These are phyloP conservation scores for Flaveria trinervia DNA, from an alignment of 129 eudicot genomes.

Conservation along the genomic window DNA sequence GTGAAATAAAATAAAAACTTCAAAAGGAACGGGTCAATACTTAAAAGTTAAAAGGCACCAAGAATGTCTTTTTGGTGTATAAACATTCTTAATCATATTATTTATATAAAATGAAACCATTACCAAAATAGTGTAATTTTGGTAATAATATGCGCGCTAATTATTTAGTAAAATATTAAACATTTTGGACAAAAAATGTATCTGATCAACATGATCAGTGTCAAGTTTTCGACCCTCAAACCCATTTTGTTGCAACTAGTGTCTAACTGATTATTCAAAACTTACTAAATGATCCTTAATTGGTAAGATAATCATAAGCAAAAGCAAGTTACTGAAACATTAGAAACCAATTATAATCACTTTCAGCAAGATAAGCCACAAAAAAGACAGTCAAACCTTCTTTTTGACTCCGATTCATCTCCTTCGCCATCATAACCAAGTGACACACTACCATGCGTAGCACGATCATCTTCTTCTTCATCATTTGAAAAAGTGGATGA, in stretches of 20 bases:
- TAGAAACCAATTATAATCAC: background rate
- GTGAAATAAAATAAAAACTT: background rate
- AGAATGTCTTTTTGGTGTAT: background rate
- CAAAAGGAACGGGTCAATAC: background rate
- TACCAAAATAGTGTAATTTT: background rate
- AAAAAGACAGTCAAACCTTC: slow-evolving; percentile 49
- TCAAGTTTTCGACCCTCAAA: background rate
- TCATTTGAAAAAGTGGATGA: slow-evolving; percentile 72
- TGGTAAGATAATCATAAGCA: background rate
- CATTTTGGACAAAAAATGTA: background rate
- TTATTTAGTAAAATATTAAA: background rate
- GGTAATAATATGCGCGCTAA: background rate
- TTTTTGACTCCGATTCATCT: slow-evolving; percentile 82
- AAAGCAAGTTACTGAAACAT: background rate
- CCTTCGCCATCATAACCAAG: slow-evolving; percentile 77
- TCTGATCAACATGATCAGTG: background rate
- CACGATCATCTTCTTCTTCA: slow-evolving; percentile 79
- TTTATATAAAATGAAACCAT: background rate
- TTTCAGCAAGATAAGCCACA: background rate
- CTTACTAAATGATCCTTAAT: background rate
- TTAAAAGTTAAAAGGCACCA: background rate
- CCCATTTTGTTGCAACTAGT: background rate
- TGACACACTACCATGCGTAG: slow-evolving; percentile 74
- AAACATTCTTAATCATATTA: background rate
- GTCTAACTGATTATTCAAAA: slow-evolving; percentile 1